Percentiles rank a stretch among this genome's conserved stretches.
These are phyloP conservation scores for Platanthera zijinensis DNA, from an alignment of 106 monocot species.

Conservation along the genomic window DNA sequence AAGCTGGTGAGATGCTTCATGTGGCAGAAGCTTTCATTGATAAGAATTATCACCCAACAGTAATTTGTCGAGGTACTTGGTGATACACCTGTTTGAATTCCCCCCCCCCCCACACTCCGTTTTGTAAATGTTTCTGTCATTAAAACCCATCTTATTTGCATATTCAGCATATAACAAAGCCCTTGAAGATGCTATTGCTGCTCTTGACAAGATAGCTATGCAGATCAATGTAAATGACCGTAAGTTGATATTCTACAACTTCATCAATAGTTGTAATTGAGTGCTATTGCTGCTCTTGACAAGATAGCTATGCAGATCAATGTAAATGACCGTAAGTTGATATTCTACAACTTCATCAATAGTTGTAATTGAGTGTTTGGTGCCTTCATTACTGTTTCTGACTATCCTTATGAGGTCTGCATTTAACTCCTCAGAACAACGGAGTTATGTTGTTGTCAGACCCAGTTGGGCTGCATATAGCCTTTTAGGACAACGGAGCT, in stretches of 20 bases:
- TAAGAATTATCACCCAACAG: slow-evolving; percentile 85
- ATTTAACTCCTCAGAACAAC: too few species aligned
- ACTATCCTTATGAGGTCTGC: too few species aligned
- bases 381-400: not conserved
- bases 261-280: too few species aligned
- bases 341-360: too few species aligned
- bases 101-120: not conserved
- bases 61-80: slow-evolving; percentile 86
- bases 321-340: too few species aligned
- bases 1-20: slow-evolving; percentile 98
- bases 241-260: slow-evolving; percentile 34
- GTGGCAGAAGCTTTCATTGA: slow-evolving; percentile 93
- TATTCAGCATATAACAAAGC: slow-evolving; percentile 78
- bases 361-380: not conserved
- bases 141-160: slow-evolving; percentile 8
- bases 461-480: too few species aligned
- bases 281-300: too few species aligned
- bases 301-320: too few species aligned
- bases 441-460: too few species aligned
- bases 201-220: slow-evolving; percentile 90
- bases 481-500: too few species aligned
- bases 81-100: not conserved
- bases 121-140: not conserved
- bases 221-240: slow-evolving; percentile 76
- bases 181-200: slow-evolving; percentile 89